These are phyloP conservation scores for Pseudodiploospora longispora DNA, from an alignment of 2,329 filamentous ascomycete species.

Conservation along the genomic window DNA sequence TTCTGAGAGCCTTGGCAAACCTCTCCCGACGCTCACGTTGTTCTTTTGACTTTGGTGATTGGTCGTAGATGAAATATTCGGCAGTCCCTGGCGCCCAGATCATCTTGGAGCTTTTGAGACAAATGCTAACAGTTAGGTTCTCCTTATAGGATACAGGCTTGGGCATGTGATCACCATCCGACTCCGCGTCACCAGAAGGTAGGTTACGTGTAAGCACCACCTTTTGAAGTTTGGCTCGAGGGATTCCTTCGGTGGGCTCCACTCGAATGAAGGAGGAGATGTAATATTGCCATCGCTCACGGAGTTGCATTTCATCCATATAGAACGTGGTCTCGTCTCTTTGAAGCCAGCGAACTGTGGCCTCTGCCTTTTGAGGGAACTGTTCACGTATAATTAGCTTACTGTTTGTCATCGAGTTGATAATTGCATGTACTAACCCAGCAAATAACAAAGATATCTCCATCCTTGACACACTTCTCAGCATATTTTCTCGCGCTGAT, in stretches of 20 bases:
- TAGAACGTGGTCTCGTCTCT: slow-evolving; percentile 72
- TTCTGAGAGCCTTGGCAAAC: slow-evolving; percentile 43
- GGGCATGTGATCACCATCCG: slow-evolving; percentile 54
- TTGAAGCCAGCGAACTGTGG: slow-evolving; percentile 63
- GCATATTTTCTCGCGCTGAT: slow-evolving; percentile 86
- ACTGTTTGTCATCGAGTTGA: not conserved
- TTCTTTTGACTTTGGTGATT: slow-evolving; percentile 59
- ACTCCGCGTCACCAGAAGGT: slow-evolving; percentile 51
- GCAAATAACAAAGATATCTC: slow-evolving; percentile 80
- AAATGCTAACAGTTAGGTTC: slow-evolving; percentile 64
- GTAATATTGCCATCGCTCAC: slow-evolving; percentile 88
- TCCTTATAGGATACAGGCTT: slow-evolving; percentile 57
- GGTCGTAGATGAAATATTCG: slow-evolving; percentile 66
- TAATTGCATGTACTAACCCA: slow-evolving; percentile 58
- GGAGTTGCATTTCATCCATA: slow-evolving; percentile 76
- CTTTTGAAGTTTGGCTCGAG: slow-evolving; percentile 56
- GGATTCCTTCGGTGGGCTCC: slow-evolving; percentile 77
- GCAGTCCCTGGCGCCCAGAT: slow-evolving; percentile 63
- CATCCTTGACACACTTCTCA: slow-evolving; percentile 87
- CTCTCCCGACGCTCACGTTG: slow-evolving; percentile 44
- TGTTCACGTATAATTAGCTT: slow-evolving; percentile 27
- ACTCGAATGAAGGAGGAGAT: slow-evolving; percentile 84
- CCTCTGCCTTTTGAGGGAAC: slow-evolving; percentile 61
- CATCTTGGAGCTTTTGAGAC: slow-evolving; percentile 70
- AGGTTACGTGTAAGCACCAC: slow-evolving; percentile 65